Evolutionary conservation across 345 rosid genomes (phyloP).

Genomic region (Populus tremula): DNA sequence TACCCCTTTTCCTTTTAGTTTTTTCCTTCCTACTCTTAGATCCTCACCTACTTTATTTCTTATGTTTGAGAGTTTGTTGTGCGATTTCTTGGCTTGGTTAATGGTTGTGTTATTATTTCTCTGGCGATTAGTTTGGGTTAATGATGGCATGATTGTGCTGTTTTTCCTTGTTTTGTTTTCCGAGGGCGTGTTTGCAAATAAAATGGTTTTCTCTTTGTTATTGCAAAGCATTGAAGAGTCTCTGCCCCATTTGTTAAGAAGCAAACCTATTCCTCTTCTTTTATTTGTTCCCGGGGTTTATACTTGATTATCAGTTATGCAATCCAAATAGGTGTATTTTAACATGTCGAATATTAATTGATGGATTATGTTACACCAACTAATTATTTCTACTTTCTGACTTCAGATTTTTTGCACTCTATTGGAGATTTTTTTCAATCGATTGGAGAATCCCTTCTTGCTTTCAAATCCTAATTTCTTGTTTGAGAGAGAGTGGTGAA

Average conservation of each 20-base stretch:
- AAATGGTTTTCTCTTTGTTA: not conserved
- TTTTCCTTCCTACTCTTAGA: not conserved
- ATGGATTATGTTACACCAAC: not conserved
- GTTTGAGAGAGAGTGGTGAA: conserved; percentile 10
- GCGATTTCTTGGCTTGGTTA: not conserved
- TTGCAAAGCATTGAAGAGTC: not conserved
- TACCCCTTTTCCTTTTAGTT: not conserved
- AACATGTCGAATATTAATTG: not conserved
- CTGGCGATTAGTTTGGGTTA: not conserved
- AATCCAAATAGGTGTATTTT: not conserved
- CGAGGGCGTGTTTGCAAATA: not conserved
- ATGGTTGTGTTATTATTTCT: not conserved
- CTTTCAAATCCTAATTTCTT: not conserved
- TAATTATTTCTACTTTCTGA: not conserved
- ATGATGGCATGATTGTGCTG: not conserved
- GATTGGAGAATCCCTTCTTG: not conserved
- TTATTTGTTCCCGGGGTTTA: not conserved
- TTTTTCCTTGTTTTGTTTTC: conserved; percentile 3
- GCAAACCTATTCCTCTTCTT: not conserved
- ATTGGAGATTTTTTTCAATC: not conserved
- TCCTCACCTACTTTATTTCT: not conserved
- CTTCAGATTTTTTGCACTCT: not conserved
- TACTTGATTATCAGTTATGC: not conserved
- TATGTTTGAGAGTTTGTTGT: not conserved
- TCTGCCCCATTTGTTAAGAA: not conserved